phyloP scores from a whole-genome alignment of 805 yeast species.

The Allodekkera sacchari region DNA sequence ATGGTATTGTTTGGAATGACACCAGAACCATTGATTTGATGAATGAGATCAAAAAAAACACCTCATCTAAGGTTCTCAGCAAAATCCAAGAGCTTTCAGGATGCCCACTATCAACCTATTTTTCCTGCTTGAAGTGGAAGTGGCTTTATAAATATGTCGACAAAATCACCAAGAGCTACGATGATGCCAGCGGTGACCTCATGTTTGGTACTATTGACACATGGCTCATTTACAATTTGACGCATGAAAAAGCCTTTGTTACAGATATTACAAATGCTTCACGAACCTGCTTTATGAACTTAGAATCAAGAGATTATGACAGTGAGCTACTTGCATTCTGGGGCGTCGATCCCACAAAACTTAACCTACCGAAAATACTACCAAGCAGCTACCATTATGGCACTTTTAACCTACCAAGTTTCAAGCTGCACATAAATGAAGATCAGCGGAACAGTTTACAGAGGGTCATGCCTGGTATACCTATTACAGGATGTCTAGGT shows the following conservation, averaged over 20 bases:
- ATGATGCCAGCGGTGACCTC: constrained; percentile 57
- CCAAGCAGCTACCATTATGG: constrained; percentile 79
- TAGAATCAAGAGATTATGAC: constrained; percentile 69
- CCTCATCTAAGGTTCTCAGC: constrained; percentile 46
- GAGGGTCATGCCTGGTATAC: constrained; percentile 47
- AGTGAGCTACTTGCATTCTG: constrained; percentile 67
- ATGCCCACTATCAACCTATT: constrained; percentile 82
- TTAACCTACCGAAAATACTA: constrained; percentile 66
- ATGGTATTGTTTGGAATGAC: constrained; percentile 96
- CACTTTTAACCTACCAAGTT: constrained; percentile 33
- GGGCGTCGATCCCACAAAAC: constrained; percentile 61
- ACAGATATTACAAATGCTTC: constrained; percentile 91
- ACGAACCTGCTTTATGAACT: constrained; percentile 83
- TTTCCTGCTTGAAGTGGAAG: constrained; percentile 80
- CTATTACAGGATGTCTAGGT: constrained; percentile 85
- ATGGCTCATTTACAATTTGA: constrained; percentile 83
- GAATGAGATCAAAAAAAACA: constrained; percentile 46
- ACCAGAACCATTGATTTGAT: constrained; percentile 75
- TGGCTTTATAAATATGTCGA: constrained; percentile 84
- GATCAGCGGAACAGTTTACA: constrained; percentile 35
- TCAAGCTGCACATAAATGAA: constrained; percentile 4
- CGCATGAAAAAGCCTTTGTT: constrained; percentile 59
- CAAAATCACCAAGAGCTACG: constrained; percentile 57
- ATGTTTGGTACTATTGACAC: constrained; percentile 94
- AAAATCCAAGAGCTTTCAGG: constrained; percentile 64